Evolutionary conservation across 1,284 basidiomycete genomes (phyloP).

Genomic region (Fomitopsis palustris): DNA sequence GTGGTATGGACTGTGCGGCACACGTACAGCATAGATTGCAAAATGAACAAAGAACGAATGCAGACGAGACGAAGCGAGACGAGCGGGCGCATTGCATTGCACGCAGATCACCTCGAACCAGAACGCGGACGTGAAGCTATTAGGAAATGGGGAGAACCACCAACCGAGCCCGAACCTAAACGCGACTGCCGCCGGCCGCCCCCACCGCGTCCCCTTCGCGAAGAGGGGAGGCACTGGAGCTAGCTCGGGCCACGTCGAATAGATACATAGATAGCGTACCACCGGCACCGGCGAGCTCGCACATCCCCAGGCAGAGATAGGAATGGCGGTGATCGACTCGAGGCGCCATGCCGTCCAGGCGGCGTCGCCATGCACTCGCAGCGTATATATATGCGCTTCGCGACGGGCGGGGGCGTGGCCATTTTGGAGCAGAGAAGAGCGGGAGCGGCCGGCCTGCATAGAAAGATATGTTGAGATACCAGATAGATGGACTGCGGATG

Average conservation of each 20-base stretch:
- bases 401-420: background rate
- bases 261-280: conserved; percentile 8
- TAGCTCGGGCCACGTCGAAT: background rate
- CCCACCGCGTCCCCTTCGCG: conserved; percentile 1
- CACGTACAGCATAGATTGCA: background rate
- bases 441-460: background rate
- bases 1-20: background rate
- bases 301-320: conserved; percentile 2
- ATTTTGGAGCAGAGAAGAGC: background rate
- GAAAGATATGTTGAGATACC: conserved; percentile 10
- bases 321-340: background rate
- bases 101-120: background rate
- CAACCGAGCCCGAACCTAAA: background rate
- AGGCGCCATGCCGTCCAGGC: background rate
- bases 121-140: background rate
- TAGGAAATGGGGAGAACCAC: background rate
- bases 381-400: conserved; percentile 4
- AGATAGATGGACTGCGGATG: conserved; percentile 2
- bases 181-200: background rate
- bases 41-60: background rate
- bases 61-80: background rate
- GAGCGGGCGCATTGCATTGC: no score
- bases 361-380: conserved; percentile 5
- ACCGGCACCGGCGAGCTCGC: background rate
- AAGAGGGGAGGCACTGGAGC: background rate